Base-by-base conservation (phyloP, 2,329 filamentous ascomycete genomes). In the Ceratocystis albifundus region DNA sequence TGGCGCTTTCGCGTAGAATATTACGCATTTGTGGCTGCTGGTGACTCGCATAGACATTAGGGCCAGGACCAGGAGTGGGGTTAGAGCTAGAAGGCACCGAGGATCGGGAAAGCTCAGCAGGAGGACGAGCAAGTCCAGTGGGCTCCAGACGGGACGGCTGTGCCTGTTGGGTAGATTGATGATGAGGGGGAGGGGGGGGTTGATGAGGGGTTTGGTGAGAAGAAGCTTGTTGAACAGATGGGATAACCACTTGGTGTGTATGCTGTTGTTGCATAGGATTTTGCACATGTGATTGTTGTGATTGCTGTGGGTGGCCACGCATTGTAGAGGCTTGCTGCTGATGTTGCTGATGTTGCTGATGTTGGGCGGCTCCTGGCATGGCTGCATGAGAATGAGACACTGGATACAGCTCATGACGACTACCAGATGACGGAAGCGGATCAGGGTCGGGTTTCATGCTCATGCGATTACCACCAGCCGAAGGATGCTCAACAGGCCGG, bases 361-460 rank as follows among this genome's bases (percentile, higher is more conserved):
- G 36, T 41, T 41, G 36, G 12, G 25, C 10, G 48, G 44, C 8
- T 32, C 36, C 36, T 15, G 36, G 1, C 28, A 30, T 45, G 15
- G 30, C 64, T 22, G 20, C 15, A 50, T 55, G 50, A 65, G 63
- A n/a, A 15, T 65, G 50, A 22, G 41, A 48, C 8, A 15, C 32
- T 20, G 36, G 50, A n/a, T 65, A 65, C 8, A 55, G 64, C 25
- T 57, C 41, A 53, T 59, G 61, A 3, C 64, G 50, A 28, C 53
- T 25, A n/a, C 28, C 36, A 25, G 64, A 65, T 20, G 53, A 17
- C 1, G 36, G 4, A 48, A 22, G 30, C 8, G 25, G 48, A 41
- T 65, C 66, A 62, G 63, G 63, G 32, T 67, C 66, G 41, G 61
- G 55, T 48, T 65, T 65, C 66, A 67, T 67, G 45, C 36, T 46